Evolutionary conservation across 768 basidiomycete species (phyloP), one percentile per base, ranked within the genome.

Genomic region (Asterophora lycoperdoides): DNA sequence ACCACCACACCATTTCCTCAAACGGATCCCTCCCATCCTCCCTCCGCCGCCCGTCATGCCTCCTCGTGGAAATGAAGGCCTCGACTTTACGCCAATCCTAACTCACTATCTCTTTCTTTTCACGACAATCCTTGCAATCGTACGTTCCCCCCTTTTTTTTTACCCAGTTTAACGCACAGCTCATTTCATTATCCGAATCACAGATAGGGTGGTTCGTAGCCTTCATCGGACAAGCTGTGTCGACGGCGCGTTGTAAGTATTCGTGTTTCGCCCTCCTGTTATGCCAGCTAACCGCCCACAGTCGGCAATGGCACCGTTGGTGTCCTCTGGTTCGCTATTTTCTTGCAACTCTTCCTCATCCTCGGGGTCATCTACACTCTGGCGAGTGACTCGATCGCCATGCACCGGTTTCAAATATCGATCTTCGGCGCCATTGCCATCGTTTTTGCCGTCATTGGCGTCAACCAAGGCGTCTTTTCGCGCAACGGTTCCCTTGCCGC

Each of bases 91-190:
- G 1, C 92, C 89, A 52, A 87, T 95, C 53, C 75, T 92, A 49
- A 89, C 90, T 14, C 92, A 95, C 64, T 93, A 94, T 62, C 77
- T 95, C 62, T 93, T 95, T 63, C 76, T 95, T 20, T 85, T 90
- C 62, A 95, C 93, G 1, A 84, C 84, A 51, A 78, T 93, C 45
- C 77, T 96, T 41, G 74, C 91, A 28, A 64, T 89, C 49, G 89
- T 93, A 55, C 59, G 89, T 75, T 15, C 5, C 9, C 30, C 8
- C 23, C 30, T 36, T 29, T 47, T 55, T 52, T 49, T 41, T 63
- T 45, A 28, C 33, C 50, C 23, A 42, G 51, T 41, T 39, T 20
- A 33, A 23, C 56, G 56, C 39, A 50, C 19, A 40, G 46, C 49
- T 32, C 48, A 65, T 66, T 59, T 46, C 73, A 70, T 73, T 65